Conservation (phyloP, 306 rosid genomes). For the Cucurbita maxima region DNA sequence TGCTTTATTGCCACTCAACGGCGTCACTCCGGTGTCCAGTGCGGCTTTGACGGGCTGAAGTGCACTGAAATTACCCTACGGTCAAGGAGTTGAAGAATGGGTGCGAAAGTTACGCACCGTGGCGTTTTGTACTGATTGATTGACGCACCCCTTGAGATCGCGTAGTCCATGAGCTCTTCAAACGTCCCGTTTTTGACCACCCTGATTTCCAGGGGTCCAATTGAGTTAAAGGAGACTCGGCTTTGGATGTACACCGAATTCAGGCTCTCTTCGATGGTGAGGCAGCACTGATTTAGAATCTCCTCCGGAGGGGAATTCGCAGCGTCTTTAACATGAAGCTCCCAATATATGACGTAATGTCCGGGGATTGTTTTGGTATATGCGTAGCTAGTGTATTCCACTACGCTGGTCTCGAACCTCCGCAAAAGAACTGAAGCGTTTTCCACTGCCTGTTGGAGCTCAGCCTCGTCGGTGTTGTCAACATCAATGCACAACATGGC, state of each 20-base stretch:
- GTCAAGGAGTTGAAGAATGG: constrained; percentile 72
- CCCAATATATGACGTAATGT: constrained; percentile 93
- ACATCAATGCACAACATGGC: constrained; percentile 71
- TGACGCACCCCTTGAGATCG: constrained; percentile 82
- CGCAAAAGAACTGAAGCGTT: constrained; percentile 30
- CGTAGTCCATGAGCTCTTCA: constrained; percentile 91
- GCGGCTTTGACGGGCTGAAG: constrained; percentile 67
- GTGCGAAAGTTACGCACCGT: constrained; percentile 70
- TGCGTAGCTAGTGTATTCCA: constrained; percentile 73
- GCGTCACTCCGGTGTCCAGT: constrained; percentile 71
- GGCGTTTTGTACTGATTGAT: constrained; percentile 91
- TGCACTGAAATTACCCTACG: constrained; percentile 60
- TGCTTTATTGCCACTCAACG: constrained; percentile 7
- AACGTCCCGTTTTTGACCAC: constrained; percentile 84
- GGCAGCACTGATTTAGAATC: constrained; percentile 45
- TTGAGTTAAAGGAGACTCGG: constrained; percentile 63
- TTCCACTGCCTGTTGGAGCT: constrained; percentile 56
- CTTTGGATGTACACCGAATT: constrained; percentile 90
- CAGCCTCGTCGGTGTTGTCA: constrained; percentile 78
- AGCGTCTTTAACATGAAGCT: constrained; percentile 42
- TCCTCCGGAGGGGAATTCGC: constrained; percentile 24
- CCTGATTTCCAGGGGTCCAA: constrained; percentile 77
- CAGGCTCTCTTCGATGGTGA: constrained; percentile 60
- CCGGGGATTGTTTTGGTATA: constrained; percentile 64
- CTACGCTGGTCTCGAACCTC: constrained; percentile 48